Evolutionary conservation across 768 basidiomycete species (phyloP), one percentile per base, ranked within the genome.

Genomic region (Boletus insuetus): DNA sequence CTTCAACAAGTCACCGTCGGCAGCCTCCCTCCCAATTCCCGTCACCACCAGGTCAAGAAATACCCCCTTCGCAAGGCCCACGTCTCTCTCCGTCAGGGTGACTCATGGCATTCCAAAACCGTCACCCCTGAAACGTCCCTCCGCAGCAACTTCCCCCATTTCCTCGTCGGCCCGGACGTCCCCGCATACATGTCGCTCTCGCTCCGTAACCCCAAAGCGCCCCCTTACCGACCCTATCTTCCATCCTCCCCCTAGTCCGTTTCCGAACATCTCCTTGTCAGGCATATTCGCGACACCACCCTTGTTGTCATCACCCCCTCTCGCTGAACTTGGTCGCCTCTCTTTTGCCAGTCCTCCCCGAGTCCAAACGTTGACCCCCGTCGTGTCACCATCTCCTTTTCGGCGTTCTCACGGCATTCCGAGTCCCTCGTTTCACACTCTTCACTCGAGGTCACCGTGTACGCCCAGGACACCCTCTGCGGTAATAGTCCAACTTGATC

Each of bases 241-340:
- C 24, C 64, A 63, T 19, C 54, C 61, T 11, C 53, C 53, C 17
- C 16, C 58, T 17, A 55, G 54, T 14, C 65, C 65, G 3, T 42
- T 67, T 12, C 53, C 65, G 26, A 46, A 40, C 38, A 61, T 66
- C 7, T 67, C 64, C 20, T 1, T 66, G n/a, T 66, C 62, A 0
- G 62, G 49, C 37, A 41, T 63, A 22, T 62, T 62, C 50, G 48
- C 60, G 17, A 54, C 64, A 0, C 37, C 62, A 10, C 34, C 58
- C 22, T 22, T 22, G 22, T 3, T 22, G 3, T 22, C 22, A 22
- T 14, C 17, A 22, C 38, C 29, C 41, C 37, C 46, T 6, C 32
- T 47, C 26, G 61, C 48, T 26, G 50, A 45, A 34, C 17, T 47
- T 14, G 53, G 41, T n/a, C 42, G 9, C n/a, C 39, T 49, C 22